A percentile compares a stretch with the other conserved stretches of the same genome.
Evolutionary conservation across 1,284 basidiomycete genomes (phyloP).

Genomic region (Austropuccinia psidii): DNA sequence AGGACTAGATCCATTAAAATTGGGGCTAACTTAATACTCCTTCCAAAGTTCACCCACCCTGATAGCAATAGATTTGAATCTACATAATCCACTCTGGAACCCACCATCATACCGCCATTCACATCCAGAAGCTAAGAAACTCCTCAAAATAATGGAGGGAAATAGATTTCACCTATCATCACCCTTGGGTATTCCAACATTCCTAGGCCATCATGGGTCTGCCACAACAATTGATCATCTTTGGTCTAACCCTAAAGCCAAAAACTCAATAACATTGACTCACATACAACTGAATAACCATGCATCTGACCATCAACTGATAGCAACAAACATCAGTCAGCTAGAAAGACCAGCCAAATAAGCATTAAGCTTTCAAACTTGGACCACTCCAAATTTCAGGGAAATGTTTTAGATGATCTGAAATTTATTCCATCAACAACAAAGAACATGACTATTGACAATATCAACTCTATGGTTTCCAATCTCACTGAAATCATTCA

Average conservation of each 20-base stretch:
- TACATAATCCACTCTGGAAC: slow-evolving; percentile 10
- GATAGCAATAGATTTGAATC: neutral
- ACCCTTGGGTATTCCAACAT: slow-evolving; percentile 9
- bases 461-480: too few relatives aligned
- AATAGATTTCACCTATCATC: neutral
- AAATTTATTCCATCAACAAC: too few relatives aligned
- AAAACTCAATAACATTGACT: neutral
- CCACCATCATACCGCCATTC: neutral
- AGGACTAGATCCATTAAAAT: too few relatives aligned
- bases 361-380: too few relatives aligned
- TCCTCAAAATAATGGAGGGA: neutral
- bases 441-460: too few relatives aligned
- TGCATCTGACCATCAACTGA: neutral
- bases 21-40: neutral
- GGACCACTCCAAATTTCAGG: too few relatives aligned
- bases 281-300: neutral
- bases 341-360: too few relatives aligned
- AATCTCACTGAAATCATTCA: too few relatives aligned
- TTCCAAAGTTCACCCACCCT: neutral
- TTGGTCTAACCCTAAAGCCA: too few relatives aligned
- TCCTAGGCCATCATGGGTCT: neutral
- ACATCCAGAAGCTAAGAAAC: neutral
- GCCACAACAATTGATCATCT: neutral
- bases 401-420: too few relatives aligned
- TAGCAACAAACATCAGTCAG: too few relatives aligned